Conservation (phyloP, 768 basidiomycete species). For the Mycena rebaudengoi region DNA sequence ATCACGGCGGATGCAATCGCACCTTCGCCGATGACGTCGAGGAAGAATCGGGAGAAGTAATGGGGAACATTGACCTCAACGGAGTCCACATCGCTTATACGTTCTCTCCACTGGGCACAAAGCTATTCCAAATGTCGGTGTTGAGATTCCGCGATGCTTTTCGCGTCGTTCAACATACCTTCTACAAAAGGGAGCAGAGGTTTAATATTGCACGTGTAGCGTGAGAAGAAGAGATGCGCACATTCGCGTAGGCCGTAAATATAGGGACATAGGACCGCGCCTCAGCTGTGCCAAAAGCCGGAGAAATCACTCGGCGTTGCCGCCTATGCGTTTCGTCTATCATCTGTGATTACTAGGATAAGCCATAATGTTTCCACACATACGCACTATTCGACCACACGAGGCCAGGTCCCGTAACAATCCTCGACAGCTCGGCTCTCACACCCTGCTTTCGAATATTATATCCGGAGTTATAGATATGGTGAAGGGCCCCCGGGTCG, state of each 20-base stretch:
- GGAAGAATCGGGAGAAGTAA: slow-evolving; percentile 2
- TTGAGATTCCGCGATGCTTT: neutral
- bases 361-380: neutral
- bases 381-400: slow-evolving; percentile 61
- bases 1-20: neutral
- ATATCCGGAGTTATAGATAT: slow-evolving; percentile 51
- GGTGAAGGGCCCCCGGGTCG: slow-evolving; percentile 66
- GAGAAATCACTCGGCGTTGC: slow-evolving; percentile 62
- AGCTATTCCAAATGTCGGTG: slow-evolving; percentile 41
- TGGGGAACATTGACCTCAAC: neutral
- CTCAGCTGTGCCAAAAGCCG: slow-evolving; percentile 62
- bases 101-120: slow-evolving; percentile 56
- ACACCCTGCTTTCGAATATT: slow-evolving; percentile 61
- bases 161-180: neutral
- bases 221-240: slow-evolving; percentile 38
- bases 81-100: neutral
- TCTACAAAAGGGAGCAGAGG: neutral
- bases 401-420: slow-evolving; percentile 60
- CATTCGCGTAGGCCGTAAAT: slow-evolving; percentile 56
- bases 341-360: neutral
- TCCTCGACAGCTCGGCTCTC: slow-evolving; percentile 56
- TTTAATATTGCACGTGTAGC: slow-evolving; percentile 28
- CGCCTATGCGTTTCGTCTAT: slow-evolving; percentile 61
- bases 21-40: slow-evolving; percentile 18
- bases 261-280: slow-evolving; percentile 59